Base-by-base conservation (phyloP, 2,329 filamentous ascomycete species). In the Epichloe typhina region DNA sequence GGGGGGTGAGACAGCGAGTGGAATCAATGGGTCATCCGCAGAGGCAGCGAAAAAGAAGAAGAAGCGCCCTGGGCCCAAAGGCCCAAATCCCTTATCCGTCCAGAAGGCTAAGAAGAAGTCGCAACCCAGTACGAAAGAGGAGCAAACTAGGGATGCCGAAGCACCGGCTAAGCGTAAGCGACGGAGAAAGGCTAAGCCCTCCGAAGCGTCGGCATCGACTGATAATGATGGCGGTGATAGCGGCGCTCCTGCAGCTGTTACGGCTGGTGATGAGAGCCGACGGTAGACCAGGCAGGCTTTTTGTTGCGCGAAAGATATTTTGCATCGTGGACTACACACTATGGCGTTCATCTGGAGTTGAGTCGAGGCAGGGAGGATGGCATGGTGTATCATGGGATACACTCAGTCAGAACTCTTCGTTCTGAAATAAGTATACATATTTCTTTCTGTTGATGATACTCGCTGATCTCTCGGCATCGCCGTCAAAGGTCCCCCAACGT, bases 71-170 rank as follows among this genome's bases (percentile, higher is more conserved):
- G 84, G 83, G 1, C 75, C 74, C 3, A 87, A 86, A 63, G 80
- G 76, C 19, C 83, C 83, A 1, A 88, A 88, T 63, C 84, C 84
- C 8, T 66, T 88, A 50, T 77, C 82, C 47, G 72, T 85, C 49
- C 84, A 84, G 71, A 88, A 86, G 68, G 57, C 76, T 31, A 86
- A 84, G 70, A 80, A 79, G 62, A 62, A 66, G 52, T 46, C 56
- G 19, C 38, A 55, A 52, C 59, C 58, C 49, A 46, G 52, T 5
- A 56, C 55, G 31, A 60, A 65, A 38, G 69, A 64, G 38, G 52
- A 57, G 23, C 54, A 55, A 9, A 58, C 61, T 6, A 50, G 38
- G 21, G 50, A 53, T 38, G 55, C 56, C 50, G 61, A 62, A 40
- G 60, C 51, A 19, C 53, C 56, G 43, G 58, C 57, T 49, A 66